Evolutionary conservation across 2,329 filamentous ascomycete genomes (phyloP).

Genomic region (Diaporthe sp.): DNA sequence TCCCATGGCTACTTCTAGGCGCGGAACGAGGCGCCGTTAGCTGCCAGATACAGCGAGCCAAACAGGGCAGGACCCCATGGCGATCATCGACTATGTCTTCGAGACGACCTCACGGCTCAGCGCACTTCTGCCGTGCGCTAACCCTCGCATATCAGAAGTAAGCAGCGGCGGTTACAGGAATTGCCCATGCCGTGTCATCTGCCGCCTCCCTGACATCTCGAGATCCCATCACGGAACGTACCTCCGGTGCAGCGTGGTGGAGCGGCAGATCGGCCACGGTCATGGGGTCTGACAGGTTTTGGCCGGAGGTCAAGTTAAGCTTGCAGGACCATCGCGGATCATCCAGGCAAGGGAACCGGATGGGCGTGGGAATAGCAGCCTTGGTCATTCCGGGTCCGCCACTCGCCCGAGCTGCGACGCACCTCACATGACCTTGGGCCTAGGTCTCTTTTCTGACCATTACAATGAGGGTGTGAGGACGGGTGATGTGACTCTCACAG

Average conservation of each 20-base stretch:
- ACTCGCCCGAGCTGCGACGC: constrained; percentile 28
- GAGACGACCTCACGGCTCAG: neutral
- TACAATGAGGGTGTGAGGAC: neutral
- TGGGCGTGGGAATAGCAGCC: constrained; percentile 25
- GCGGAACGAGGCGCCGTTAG: constrained; percentile 33
- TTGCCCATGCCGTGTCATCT: constrained; percentile 28
- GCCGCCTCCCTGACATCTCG: constrained; percentile 22
- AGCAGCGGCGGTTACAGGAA: constrained; percentile 19
- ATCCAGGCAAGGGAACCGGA: neutral
- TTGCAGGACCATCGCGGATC: constrained; percentile 12
- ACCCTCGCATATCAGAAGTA: constrained; percentile 33
- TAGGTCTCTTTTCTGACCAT: constrained; percentile 4
- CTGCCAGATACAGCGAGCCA: constrained; percentile 29
- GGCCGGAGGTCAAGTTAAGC: constrained; percentile 22
- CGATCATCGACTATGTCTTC: constrained; percentile 6
- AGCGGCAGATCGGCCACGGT: constrained; percentile 28
- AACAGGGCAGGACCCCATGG: constrained; percentile 22
- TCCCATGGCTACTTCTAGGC: constrained; percentile 31
- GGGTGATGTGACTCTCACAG: constrained; percentile 24
- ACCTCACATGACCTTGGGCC: constrained; percentile 31
- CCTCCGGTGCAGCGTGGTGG: constrained; percentile 28
- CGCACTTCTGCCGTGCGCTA: constrained; percentile 15
- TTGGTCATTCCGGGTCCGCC: constrained; percentile 12
- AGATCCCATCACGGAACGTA: constrained; percentile 24
- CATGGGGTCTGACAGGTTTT: constrained; percentile 29